Base-by-base conservation (phyloP, 2,329 filamentous ascomycete genomes). In the Fusarium nematophilum region DNA sequence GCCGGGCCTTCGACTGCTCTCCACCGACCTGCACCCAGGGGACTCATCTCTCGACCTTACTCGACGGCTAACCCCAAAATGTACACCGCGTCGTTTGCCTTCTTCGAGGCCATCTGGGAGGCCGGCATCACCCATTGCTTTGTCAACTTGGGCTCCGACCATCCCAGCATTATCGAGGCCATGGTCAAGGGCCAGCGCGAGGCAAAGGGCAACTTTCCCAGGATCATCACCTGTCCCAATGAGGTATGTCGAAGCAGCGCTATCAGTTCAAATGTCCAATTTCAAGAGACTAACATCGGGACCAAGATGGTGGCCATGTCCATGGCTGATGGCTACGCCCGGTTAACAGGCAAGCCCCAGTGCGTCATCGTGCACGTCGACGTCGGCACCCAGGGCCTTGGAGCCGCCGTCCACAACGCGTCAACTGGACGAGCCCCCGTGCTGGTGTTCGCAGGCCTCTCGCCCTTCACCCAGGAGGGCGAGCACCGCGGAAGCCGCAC, bases 41-140 rank as follows among this genome's bases (percentile, higher is more conserved):
- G 38, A 46, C 21, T 65, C 2, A 51, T 61, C 38, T 44, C 60
- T 30, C 63, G 60, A 9, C 50, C 64, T 8, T 70, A 70, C 17
- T 67, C 67, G 3, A 69, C 64, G 5, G 67, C 69, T 14, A 64
- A 61, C 14, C 58, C 68, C 56, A 73, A 74, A 15, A 82, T 82
- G 79, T 90, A 93, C 72, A 93, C 91, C 8, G 86, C 91, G 10
- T 92, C 90, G 0, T 91, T 88, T 68, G 91, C 90, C 73, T 93
- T 94, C 75, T 93, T 94, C 63, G 91, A 94, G 79, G 89, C 90
- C 26, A 77, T 93, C 42, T 92, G 88, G 87, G 89, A 92, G 72
- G 84, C 84, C 34, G 85, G 85, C 14, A 78, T 87, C 34, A 82
- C 81, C 29, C 81, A 87, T 70, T 83, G 83, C 75, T 82, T 82